Percentiles rank a stretch among this genome's conserved stretches.
Conservation (phyloP, 805 yeast genomes). For the Monosporozyma aerobia region DNA sequence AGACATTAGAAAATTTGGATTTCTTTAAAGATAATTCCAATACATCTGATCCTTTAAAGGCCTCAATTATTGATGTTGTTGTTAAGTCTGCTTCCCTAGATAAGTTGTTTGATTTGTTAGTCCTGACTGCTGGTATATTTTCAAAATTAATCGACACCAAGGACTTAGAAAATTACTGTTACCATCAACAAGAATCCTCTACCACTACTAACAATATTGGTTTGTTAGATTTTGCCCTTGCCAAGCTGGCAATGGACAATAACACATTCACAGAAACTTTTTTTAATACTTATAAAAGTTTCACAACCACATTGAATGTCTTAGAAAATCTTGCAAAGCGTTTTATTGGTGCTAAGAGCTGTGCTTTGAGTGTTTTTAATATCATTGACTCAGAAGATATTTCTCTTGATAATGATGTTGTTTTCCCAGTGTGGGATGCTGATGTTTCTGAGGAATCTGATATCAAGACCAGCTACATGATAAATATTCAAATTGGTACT, state of each 20-base stretch:
- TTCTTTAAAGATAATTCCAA: slow-evolving; percentile 24
- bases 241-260: slow-evolving; percentile 51
- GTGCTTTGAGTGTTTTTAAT: slow-evolving; percentile 44
- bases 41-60: slow-evolving; percentile 29
- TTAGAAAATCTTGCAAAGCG: slow-evolving; percentile 46
- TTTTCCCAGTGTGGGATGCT: slow-evolving; percentile 54
- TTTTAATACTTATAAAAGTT: slow-evolving; percentile 60
- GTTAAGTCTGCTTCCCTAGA: slow-evolving; percentile 66
- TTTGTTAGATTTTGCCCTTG: slow-evolving; percentile 32
- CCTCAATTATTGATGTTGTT: slow-evolving; percentile 37
- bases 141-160: slow-evolving; percentile 34
- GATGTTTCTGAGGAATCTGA: slow-evolving; percentile 34
- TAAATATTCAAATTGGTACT: slow-evolving; percentile 74
- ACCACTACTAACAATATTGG: slow-evolving; percentile 11
- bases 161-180: slow-evolving; percentile 36
- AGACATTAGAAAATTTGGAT: slow-evolving; percentile 25
- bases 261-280: slow-evolving; percentile 57
- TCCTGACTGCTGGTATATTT: slow-evolving; percentile 59
- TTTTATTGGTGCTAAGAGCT: slow-evolving; percentile 53
- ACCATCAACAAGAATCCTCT: slow-evolving; percentile 14
- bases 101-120: slow-evolving; percentile 68
- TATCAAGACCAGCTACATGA: slow-evolving; percentile 56
- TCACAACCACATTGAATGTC: slow-evolving; percentile 47
- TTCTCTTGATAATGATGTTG: slow-evolving; percentile 8
- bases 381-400: slow-evolving; percentile 19